These are phyloP conservation scores for Synura sp. DNA, from an alignment of 352 stramenopile genomes.

Conservation along the genomic window DNA sequence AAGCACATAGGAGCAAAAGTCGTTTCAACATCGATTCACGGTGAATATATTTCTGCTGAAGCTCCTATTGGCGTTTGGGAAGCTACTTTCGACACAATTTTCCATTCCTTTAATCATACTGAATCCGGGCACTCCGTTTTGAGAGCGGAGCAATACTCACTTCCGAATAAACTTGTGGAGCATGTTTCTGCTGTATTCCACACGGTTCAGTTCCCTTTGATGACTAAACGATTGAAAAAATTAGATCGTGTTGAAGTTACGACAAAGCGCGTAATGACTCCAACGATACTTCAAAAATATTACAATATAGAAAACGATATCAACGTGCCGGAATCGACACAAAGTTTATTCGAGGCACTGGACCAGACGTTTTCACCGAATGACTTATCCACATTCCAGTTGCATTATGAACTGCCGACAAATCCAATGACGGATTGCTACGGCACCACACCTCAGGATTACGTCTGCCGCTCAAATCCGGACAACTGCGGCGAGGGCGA, in stretches of 20 bases:
- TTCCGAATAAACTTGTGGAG: not conserved
- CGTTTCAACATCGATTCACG: not conserved
- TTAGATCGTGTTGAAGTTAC: no score
- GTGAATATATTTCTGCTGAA: not conserved
- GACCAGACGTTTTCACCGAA: not conserved
- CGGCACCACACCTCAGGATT: not conserved
- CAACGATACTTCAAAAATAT: no score
- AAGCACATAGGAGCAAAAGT: not conserved
- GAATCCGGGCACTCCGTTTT: no score
- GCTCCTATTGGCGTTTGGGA: not conserved
- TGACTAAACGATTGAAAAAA: no score
- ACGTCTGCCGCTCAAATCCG: not conserved
- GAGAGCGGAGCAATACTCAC: not conserved
- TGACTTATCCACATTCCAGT: conserved; percentile 9
- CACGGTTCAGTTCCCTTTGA: conserved; percentile 20
- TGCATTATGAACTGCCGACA: not conserved
- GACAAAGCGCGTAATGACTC: no score
- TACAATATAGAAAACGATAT: no score
- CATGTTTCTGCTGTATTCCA: not conserved
- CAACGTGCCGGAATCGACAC: no score
- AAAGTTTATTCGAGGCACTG: not conserved
- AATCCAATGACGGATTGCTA: not conserved
- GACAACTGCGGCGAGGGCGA: not conserved
- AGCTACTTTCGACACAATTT: not conserved
- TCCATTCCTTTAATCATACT: not conserved